Evolutionary conservation across 2,329 filamentous ascomycete species (phyloP), one percentile per base, ranked within the genome.

Genomic region (Pseudogymnoascus sp.): DNA sequence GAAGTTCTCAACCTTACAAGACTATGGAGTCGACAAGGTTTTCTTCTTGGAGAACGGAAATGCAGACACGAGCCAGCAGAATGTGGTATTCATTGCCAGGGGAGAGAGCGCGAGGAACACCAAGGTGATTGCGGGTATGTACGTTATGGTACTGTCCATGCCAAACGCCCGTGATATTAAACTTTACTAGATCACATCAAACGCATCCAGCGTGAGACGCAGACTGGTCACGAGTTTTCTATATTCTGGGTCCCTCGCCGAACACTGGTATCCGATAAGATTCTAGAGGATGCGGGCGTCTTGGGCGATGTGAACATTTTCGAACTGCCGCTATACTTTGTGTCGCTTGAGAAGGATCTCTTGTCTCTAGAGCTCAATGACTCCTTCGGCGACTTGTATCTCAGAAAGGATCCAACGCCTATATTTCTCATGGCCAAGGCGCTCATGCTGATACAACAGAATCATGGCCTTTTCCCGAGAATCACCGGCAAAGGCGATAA

Each of bases 11-110:
- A 93, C 90, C 8, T 83, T 97, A 14, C 91, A 97, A 73, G 94
- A 99, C 72, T 97, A 97, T 78, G 95, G 95, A 30, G 92, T 99
- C 68, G 92, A 97, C 76, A 96, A 96, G 75, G 91, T 97, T 68
- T 99, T 97, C 80, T 89, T 97, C 72, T 81, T 99, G 55, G 94
- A 99, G 76, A 97, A 97, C 76, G 85, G 89, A 72, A 97, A 99
- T 76, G 88, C 92, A 75, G 93, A 97, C 76, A 90, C 91, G 16
- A 95, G 89, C 71, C 94, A 97, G 78, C 87, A 90, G 72, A 99
- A 97, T 80, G 86, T 99, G 66, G 84, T 99, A 68, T 99, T 97
- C 77, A 84, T 99, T 68, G 90, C 92, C 16, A 84, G 92, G 71
- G 93, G 92, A 66, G 94, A 97, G 77, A 93, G 91, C 74, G 88